Evolutionary conservation across 2,329 filamentous ascomycete species (phyloP), one percentile per base, ranked within the genome.

Genomic region (Huntiella savannae): DNA sequence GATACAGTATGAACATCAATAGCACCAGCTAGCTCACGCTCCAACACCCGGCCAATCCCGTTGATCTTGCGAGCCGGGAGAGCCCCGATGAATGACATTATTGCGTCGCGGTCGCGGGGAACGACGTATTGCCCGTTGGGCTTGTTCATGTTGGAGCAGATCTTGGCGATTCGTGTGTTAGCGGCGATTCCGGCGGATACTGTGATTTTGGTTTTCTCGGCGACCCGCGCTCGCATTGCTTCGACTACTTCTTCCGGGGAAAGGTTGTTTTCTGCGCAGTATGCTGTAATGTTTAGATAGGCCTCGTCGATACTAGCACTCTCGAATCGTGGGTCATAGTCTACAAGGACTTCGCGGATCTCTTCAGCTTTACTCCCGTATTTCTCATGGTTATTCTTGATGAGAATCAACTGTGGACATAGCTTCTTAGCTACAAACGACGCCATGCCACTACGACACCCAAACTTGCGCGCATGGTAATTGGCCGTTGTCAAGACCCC

Each of bases 251-350:
- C 79, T 40, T 80, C 77, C 0, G 88, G 79, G 0, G 62, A 66
- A 57, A 88, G 69, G 8, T 71, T 57, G 51, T 87, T 77, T 33
- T 76, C 71, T 8, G 64, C 54, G 56, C 88, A 94, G 58, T 93
- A 96, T 43, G 78, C 67, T 0, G 91, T 96, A 49, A 98, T 82
- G 55, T 98, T 96, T 22, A 98, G 67, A 57, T 95, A 98, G 1
- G 91, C 91, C 60, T 98, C 91, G 54, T 98, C 91, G 52, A 94
- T 87, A 57, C 86, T 94, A 0, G 88, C 85, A 54, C 82, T 92
- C 59, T 96, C 85, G 54, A 93, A 98, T 1, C 82, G 71, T 0
- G 84, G 75, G 56, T 98, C 91, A 56, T 96, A 98, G n/a, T 79
- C 70, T 8, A 75, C 79, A 12, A 98, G 66, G 1, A 98, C 75